Percentiles rank a stretch among this genome's conserved stretches.
These are phyloP conservation scores for Helenozyma rhizophorensis DNA, from an alignment of 805 yeast genomes.

Conservation along the genomic window DNA sequence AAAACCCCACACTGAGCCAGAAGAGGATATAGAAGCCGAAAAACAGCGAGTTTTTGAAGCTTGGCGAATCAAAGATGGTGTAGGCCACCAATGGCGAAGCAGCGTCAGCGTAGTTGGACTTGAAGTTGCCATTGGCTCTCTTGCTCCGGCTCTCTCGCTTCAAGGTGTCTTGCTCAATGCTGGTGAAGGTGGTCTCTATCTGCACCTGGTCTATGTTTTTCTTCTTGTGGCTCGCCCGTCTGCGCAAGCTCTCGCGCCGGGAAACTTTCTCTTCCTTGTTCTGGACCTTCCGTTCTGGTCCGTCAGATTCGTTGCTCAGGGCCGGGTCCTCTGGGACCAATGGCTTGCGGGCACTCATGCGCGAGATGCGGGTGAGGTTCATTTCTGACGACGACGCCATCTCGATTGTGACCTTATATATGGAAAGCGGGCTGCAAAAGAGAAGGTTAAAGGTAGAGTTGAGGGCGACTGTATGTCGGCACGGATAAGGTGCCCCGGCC, in stretches of 20 bases:
- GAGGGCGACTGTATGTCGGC: too few species aligned
- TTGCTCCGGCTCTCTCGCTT: slow-evolving; percentile 8
- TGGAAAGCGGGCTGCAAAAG: too few species aligned
- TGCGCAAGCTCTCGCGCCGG: too few species aligned
- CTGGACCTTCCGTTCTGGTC: too few species aligned
- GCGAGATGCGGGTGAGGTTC: slow-evolving; percentile 1
- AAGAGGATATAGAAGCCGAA: slow-evolving; percentile 78
- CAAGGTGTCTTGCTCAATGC: slow-evolving; percentile 5
- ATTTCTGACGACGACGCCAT: too few species aligned
- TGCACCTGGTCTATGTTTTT: slow-evolving; percentile 4
- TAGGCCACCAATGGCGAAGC: slow-evolving; percentile 19
- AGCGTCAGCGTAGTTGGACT: slow-evolving; percentile 17
- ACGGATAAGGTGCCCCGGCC: too few species aligned
- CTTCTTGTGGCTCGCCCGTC: too few species aligned
- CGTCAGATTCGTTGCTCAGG: too few species aligned
- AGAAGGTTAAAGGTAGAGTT: too few species aligned
- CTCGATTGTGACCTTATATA: too few species aligned
- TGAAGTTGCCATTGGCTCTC: slow-evolving; percentile 29
- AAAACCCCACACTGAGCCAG: slow-evolving; percentile 65
- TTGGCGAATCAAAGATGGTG: slow-evolving; percentile 51
- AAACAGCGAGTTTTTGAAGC: slow-evolving; percentile 46
- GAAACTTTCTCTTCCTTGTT: too few species aligned
- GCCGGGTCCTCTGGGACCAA: too few species aligned
- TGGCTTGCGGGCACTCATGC: slow-evolving; percentile 1
- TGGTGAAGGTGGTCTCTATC: slow-evolving; percentile 8